These are phyloP conservation scores for Globisporangium uncinulatum DNA, from an alignment of 352 stramenopile genomes.

Conservation along the genomic window DNA sequence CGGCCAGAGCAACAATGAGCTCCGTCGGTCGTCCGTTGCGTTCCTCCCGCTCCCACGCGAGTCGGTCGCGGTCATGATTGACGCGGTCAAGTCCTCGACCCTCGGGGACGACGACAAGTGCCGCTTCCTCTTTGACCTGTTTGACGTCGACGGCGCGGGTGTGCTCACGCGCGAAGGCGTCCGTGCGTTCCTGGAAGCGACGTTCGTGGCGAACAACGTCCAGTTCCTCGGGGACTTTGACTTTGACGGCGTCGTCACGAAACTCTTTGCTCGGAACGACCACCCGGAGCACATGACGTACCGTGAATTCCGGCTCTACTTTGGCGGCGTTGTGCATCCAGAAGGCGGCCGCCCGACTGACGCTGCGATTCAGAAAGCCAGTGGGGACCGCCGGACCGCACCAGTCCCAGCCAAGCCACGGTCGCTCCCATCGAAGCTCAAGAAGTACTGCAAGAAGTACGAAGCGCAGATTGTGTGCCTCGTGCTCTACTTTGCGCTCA, in stretches of 20 bases:
- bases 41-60: slow-evolving; percentile 44
- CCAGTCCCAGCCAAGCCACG: slow-evolving; percentile 2
- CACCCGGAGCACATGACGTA: slow-evolving; percentile 48
- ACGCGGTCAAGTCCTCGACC: slow-evolving; percentile 43
- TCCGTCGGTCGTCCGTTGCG: slow-evolving; percentile 14
- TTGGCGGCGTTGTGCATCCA: slow-evolving; percentile 26
- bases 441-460: slow-evolving; percentile 41
- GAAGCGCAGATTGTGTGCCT: slow-evolving; percentile 47
- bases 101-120: slow-evolving; percentile 46
- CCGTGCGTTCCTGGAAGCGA: slow-evolving; percentile 50
- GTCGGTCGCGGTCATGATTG: slow-evolving; percentile 49
- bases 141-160: slow-evolving; percentile 40
- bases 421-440: slow-evolving; percentile 13
- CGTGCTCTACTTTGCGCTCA: slow-evolving; percentile 31
- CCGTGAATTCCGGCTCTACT: slow-evolving; percentile 42
- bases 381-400: not conserved
- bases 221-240: slow-evolving; percentile 44
- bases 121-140: slow-evolving; percentile 64
- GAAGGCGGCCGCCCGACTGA: slow-evolving; percentile 20
- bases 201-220: slow-evolving; percentile 47
- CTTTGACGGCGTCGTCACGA: slow-evolving; percentile 39
- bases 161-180: slow-evolving; percentile 45
- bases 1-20: slow-evolving; percentile 4
- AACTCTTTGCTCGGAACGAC: slow-evolving; percentile 37
- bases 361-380: slow-evolving; percentile 2